Evolutionary conservation across 768 basidiomycete species (phyloP), one percentile per base, ranked within the genome.

Genomic region (Hygrophoropsis aurantiaca): DNA sequence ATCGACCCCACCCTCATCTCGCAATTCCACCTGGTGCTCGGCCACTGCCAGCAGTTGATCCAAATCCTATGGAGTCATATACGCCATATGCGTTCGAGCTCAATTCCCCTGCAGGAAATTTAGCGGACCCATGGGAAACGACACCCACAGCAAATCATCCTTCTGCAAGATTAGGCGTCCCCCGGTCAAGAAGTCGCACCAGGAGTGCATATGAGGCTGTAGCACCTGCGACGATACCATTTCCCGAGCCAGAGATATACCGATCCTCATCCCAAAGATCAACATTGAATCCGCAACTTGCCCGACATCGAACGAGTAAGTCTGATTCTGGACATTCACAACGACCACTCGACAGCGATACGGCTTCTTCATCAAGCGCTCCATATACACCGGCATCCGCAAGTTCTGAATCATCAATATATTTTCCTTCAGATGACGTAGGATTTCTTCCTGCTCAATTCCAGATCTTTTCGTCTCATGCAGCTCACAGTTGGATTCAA

Each of bases 241-340:
- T 81, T 50, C 78, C 81, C 20, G 78, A 84, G 39, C 75, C 81
- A 11, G 74, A 78, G 51, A 49, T 80, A 23, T 68, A 74, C 47
- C 75, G 78, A 43, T 72, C 78, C 15, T 54, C 62, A 5, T 81
- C 80, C 11, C 60, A 67, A 21, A 50, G 62, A 62, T 54, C 59
- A 41, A 51, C 62, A 42, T 47, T 58, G 44, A 36, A 61, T 49
- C 50, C 59, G 52, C 44, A 61, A 53, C 42, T 42, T 40, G 55
- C 59, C 11, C 54, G 63, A 8, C 72, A 78, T 54, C 65, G 70
- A 46, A 61, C 68, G 39, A 74, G 66, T 55, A 64, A 55, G 50
- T 74, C 71, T 43, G 75, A 77, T 44, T 52, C 68, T 11, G 66
- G 59, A 16, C 49, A 56, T 21, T 35, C 15, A 7, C 27, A 32